These are phyloP conservation scores for Artemisia tridentata DNA, from an alignment of 129 eudicot genomes.

Conservation along the genomic window DNA sequence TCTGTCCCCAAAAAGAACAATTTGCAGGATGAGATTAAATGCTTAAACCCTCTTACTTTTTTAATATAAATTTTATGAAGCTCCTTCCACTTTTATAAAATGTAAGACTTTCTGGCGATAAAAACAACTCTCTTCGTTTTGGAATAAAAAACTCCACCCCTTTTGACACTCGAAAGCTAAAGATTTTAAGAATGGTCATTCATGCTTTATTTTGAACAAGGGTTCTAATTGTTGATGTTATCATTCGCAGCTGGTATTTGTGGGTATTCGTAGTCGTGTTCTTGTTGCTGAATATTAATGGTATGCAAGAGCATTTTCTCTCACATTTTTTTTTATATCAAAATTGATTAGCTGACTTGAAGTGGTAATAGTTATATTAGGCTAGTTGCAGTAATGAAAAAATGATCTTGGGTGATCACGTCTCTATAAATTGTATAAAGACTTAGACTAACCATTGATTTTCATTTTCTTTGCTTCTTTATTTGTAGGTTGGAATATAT, in stretches of 20 bases:
- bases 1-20: too few species aligned
- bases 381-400: not conserved
- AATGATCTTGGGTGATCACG: not conserved
- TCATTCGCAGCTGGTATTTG: constrained; percentile 72
- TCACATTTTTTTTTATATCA: not conserved
- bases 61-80: too few species aligned
- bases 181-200: not conserved
- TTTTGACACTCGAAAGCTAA: not conserved
- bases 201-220: not conserved
- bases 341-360: too few species aligned
- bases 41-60: too few species aligned
- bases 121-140: not conserved
- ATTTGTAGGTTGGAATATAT: constrained; percentile 73
- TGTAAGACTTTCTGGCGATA: not conserved
- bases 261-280: constrained; percentile 71
- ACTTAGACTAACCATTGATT: not conserved
- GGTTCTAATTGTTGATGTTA: not conserved
- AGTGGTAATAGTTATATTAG: too few species aligned
- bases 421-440: not conserved
- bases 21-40: too few species aligned
- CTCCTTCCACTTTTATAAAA: too few species aligned
- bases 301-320: constrained; percentile 35
- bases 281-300: constrained; percentile 68
- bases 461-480: constrained; percentile 1
- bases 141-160: not conserved